Percentiles rank a stretch among this genome's conserved stretches.
Evolutionary conservation across 1,139 yeast species (phyloP).

Genomic region (Yamadazyma kanchanaburiensis): DNA sequence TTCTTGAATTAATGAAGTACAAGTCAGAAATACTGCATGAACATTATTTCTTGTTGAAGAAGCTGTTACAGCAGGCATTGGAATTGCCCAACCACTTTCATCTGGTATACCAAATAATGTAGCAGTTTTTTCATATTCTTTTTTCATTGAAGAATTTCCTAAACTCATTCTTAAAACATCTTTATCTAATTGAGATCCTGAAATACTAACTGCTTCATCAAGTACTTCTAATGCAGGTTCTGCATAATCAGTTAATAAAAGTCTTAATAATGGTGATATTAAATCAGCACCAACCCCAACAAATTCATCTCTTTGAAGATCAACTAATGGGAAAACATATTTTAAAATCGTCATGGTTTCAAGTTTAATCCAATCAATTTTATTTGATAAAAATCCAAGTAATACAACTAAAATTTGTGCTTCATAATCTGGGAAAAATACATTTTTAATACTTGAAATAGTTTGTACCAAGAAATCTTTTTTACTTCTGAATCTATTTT

Average conservation of each 20-base stretch:
- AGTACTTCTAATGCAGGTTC: constrained; percentile 85
- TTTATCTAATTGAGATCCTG: constrained; percentile 86
- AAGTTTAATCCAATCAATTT: constrained; percentile 69
- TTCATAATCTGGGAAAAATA: constrained; percentile 73
- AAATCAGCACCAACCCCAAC: constrained; percentile 92
- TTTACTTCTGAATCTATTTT: constrained; percentile 78
- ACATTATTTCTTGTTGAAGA: constrained; percentile 88
- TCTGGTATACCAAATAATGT: constrained; percentile 95
- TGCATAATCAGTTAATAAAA: constrained; percentile 82
- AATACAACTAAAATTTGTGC: constrained; percentile 73
- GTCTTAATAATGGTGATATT: constrained; percentile 81
- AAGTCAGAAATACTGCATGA: constrained; percentile 91
- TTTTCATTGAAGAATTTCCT: constrained; percentile 74
- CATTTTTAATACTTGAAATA: constrained; percentile 60
- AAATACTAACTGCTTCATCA: constrained; percentile 80
- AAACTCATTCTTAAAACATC: constrained; percentile 89
- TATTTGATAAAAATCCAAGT: constrained; percentile 76
- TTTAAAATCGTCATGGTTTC: constrained; percentile 79
- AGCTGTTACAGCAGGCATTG: constrained; percentile 90
- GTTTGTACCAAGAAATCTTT: constrained; percentile 85
- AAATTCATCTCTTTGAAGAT: constrained; percentile 75
- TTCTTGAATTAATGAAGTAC: constrained; percentile 37
- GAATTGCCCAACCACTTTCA: constrained; percentile 97
- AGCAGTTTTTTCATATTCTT: constrained; percentile 81
- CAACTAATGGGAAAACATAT: constrained; percentile 71